Conservation (phyloP, 1,139 yeast species). For the Kodamaea ohmeri region DNA sequence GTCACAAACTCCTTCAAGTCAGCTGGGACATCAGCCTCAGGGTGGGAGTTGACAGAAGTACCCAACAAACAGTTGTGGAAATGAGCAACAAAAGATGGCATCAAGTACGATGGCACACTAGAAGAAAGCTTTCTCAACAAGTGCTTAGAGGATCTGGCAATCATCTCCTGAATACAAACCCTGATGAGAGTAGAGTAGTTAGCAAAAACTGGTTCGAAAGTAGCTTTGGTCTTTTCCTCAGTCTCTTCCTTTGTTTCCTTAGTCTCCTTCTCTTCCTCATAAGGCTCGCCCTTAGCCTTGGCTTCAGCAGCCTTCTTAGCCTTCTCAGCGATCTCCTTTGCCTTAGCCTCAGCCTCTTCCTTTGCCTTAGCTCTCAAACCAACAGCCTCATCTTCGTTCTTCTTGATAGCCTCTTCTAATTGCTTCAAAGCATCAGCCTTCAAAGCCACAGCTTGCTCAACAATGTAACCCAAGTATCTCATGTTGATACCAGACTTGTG, state of each 20-base stretch:
- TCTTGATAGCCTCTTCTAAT: conserved; percentile 21
- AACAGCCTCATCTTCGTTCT: conserved; percentile 24
- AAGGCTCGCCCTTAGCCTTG: conserved; percentile 12
- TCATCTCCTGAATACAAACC: conserved; percentile 63
- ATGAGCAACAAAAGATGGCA: conserved; percentile 62
- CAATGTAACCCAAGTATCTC: conserved; percentile 77
- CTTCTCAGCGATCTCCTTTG: conserved; percentile 20
- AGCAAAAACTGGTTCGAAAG: conserved; percentile 42
- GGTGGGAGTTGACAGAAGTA: conserved; percentile 38
- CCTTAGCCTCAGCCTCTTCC: conserved; percentile 30
- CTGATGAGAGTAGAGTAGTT: conserved; percentile 46
- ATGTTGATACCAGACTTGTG: conserved; percentile 85
- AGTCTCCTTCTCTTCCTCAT: conserved; percentile 22
- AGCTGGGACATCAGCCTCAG: conserved; percentile 43
- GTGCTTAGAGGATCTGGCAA: conserved; percentile 79
- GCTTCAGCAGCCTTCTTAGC: conserved; percentile 29
- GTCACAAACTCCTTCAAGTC: conserved; percentile 45
- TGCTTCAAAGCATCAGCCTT: conserved; percentile 25
- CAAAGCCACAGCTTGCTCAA: conserved; percentile 29
- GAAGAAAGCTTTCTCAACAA: conserved; percentile 52
- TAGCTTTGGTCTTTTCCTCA: conserved; percentile 35
- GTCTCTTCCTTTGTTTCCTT: conserved; percentile 21
- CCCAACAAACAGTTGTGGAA: conserved; percentile 75
- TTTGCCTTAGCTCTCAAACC: conserved; percentile 25
- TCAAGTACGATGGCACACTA: conserved; percentile 51